Conservation (phyloP, 106 monocot genomes). For the Allium sativum region DNA sequence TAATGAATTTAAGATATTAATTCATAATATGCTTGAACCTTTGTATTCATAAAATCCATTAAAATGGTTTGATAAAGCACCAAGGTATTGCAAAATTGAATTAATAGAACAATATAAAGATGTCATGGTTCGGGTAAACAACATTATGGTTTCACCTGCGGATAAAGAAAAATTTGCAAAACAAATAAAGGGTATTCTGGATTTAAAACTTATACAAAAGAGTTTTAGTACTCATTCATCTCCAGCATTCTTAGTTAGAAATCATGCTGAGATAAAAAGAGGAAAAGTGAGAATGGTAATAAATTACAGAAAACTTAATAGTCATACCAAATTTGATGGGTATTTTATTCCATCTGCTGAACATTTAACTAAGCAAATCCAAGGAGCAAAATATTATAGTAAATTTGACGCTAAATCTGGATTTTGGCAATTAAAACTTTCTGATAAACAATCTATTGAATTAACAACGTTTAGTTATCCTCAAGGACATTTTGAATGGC, state of each 20-base stretch:
- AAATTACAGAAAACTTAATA: too few relatives aligned
- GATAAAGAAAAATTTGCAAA: constrained; percentile 2
- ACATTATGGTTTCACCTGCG: not conserved
- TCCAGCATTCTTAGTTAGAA: not conserved
- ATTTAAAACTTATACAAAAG: not conserved
- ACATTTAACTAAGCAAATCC: not conserved
- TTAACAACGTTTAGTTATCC: not conserved
- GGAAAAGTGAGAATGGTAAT: too few relatives aligned
- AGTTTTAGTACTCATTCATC: not conserved
- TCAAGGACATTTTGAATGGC: not conserved
- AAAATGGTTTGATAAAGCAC: not conserved
- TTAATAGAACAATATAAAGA: not conserved
- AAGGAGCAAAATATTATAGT: not conserved
- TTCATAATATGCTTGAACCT: not conserved
- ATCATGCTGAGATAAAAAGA: too few relatives aligned
- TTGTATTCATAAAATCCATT: not conserved
- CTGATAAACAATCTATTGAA: not conserved
- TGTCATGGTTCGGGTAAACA: not conserved
- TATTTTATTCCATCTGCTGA: constrained; percentile 1
- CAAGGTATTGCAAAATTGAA: constrained; percentile 1
- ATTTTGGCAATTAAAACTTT: not conserved
- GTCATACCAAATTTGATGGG: not conserved
- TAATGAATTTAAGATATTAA: not conserved
- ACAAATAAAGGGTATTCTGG: not conserved
- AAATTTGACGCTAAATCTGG: not conserved